Base-by-base conservation (phyloP, 306 rosid species). In the Vigna reflexopilosa region DNA sequence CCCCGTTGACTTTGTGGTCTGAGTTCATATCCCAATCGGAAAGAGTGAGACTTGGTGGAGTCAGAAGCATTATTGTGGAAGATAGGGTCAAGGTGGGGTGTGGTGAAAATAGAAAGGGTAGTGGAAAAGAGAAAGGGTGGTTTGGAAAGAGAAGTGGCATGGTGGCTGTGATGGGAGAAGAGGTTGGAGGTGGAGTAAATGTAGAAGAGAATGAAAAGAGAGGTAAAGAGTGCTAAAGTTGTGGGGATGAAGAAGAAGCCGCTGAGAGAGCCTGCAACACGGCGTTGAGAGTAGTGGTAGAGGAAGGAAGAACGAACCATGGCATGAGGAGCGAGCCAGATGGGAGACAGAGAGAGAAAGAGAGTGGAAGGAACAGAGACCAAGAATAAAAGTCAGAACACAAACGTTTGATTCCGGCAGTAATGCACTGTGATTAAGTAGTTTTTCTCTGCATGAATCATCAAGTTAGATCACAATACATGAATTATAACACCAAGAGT, bases 191-290 rank as follows among this genome's bases (percentile, higher is more conserved):
- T 87, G 4, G 86, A 59, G 78, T 89, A 88, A 57, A 82, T 62
- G 85, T 84, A 90, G 22, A 87, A 77, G 81, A 90, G 81, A 55
- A 91, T 71, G 73, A 76, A 82, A 26, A 88, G 73, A 30, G 80
- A 79, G 12, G 88, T 84, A 48, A 78, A 62, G 30, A 91, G 88
- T 59, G 90, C 91, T 62, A 90, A 75, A 66, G 69, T 81, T 69
- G 88, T 81, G 73, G 91, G 94, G 71, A 85, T 64, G 86, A 91
- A 82, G 82, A 84, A 78, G 59, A 75, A 80, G 65, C 50, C 52
- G 44, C 78, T 78, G 65, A 67, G 61, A 44, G 88, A 81, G 16
- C 63, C 69, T 15, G 83, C 62, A 66, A 73, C 28, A 64, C 77
- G 81, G 24, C 54, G 83, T 40, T 72, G 74, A 24, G 85, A 84